Conservation (phyloP, 129 eudicot species). For the Flaveria bidentis region DNA sequence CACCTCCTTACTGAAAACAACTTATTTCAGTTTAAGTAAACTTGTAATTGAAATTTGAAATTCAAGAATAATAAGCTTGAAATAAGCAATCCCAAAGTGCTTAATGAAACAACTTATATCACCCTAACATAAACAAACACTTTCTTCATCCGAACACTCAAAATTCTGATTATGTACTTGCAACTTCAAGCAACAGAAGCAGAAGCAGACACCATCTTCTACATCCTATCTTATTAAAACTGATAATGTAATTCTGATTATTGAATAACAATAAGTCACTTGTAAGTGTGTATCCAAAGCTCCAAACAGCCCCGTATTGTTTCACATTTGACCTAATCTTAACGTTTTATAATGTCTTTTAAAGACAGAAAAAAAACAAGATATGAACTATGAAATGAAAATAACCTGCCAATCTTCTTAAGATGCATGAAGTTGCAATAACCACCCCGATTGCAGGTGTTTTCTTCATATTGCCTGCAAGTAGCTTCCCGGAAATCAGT, state of each 20-base stretch:
- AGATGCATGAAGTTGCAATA: slow-evolving; percentile 90
- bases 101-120: not conserved
- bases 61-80: not conserved
- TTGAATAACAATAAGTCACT: not conserved
- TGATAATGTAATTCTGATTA: not conserved
- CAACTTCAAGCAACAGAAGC: not conserved
- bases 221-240: not conserved
- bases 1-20: too few relatives aligned
- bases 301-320: not conserved
- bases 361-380: not conserved
- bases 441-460: slow-evolving; percentile 82
- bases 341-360: not conserved
- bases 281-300: not conserved
- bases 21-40: too few relatives aligned
- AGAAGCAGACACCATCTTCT: not conserved
- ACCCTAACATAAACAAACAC: not conserved
- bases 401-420: slow-evolving; percentile 74
- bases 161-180: not conserved
- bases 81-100: too few relatives aligned
- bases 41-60: not conserved
- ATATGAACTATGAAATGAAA: not conserved
- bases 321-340: not conserved
- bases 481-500: slow-evolving; percentile 93
- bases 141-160: not conserved
- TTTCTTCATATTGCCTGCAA: slow-evolving; percentile 86